A percentile compares a stretch with the other conserved stretches of the same genome.
Conservation (phyloP, 345 rosid genomes). For the Odontarrhena argentea region DNA sequence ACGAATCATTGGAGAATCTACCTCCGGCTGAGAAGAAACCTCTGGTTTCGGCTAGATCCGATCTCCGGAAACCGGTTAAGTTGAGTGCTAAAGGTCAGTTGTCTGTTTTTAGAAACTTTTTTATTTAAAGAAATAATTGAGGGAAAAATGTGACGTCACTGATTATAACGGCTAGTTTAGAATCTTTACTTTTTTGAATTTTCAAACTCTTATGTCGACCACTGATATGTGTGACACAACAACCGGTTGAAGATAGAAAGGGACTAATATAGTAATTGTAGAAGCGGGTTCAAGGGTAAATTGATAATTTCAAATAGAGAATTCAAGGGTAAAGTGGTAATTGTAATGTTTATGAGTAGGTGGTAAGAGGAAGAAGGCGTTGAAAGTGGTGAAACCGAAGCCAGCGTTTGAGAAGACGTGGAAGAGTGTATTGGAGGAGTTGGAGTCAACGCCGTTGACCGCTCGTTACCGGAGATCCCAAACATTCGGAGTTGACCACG, state of each 20-base stretch:
- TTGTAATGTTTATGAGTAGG: not conserved
- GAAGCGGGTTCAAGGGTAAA: not conserved
- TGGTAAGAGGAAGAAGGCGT: constrained; percentile 9
- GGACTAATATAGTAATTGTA: too few relatives aligned
- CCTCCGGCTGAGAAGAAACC: constrained; percentile 56
- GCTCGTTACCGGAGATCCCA: constrained; percentile 53
- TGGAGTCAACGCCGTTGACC: constrained; percentile 53
- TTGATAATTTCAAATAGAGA: not conserved
- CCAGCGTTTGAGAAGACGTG: constrained; percentile 11
- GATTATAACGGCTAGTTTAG: constrained; percentile 12
- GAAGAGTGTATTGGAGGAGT: constrained; percentile 40
- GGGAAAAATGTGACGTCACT: constrained; percentile 19
- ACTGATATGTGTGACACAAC: not conserved
- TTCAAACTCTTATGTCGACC: constrained; percentile 4
- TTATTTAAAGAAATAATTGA: not conserved
- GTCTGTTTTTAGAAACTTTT: not conserved
- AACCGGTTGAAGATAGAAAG: not conserved
- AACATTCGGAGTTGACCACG: constrained; percentile 13
- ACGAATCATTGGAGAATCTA: constrained; percentile 34
- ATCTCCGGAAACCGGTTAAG: constrained; percentile 41
- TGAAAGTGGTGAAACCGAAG: constrained; percentile 36
- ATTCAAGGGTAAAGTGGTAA: not conserved
- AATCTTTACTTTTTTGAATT: constrained; percentile 21
- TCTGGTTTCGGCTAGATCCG: constrained; percentile 36
- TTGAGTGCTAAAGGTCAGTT: constrained; percentile 50